These are phyloP conservation scores for Suhomyces wounanorum DNA, from an alignment of 1,139 yeast genomes.

Conservation along the genomic window DNA sequence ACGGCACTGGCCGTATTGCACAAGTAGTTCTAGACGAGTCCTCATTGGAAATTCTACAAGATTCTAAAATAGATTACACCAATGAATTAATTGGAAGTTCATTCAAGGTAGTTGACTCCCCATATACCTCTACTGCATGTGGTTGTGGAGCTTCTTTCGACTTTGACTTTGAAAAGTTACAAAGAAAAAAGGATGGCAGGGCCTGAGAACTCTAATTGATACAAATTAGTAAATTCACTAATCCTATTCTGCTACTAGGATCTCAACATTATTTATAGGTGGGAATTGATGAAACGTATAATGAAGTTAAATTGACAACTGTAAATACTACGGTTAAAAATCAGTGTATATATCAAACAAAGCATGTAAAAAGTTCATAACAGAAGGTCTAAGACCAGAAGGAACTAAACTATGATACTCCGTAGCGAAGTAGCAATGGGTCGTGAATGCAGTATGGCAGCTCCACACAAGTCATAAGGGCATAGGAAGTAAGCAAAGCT, in stretches of 20 bases:
- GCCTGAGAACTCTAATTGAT: background rate
- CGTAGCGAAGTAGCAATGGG: constrained; percentile 1
- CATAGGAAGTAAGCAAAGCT: background rate
- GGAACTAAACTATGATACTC: constrained; percentile 5
- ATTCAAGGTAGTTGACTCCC: constrained; percentile 88
- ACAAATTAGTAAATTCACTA: too few relatives aligned
- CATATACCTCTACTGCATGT: constrained; percentile 87
- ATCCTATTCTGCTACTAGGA: too few relatives aligned
- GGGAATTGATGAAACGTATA: background rate
- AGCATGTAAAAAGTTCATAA: constrained; percentile 5
- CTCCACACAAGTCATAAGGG: constrained; percentile 5
- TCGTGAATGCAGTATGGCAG: constrained; percentile 6
- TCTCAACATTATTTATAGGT: background rate
- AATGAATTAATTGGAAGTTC: constrained; percentile 94
- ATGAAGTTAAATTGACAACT: background rate
- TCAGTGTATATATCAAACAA: constrained; percentile 5
- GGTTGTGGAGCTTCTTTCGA: constrained; percentile 98
- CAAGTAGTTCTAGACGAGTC: constrained; percentile 76
- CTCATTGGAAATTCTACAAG: constrained; percentile 79
- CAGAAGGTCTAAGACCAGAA: constrained; percentile 4
- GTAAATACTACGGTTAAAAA: background rate
- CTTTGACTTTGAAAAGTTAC: constrained; percentile 67
- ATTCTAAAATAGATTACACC: constrained; percentile 84
- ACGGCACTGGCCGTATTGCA: constrained; percentile 42
- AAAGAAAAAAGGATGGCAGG: constrained; percentile 21